These are phyloP conservation scores for Fagopyrum esculentum DNA, from an alignment of 148 eudicot species.

Conservation along the genomic window DNA sequence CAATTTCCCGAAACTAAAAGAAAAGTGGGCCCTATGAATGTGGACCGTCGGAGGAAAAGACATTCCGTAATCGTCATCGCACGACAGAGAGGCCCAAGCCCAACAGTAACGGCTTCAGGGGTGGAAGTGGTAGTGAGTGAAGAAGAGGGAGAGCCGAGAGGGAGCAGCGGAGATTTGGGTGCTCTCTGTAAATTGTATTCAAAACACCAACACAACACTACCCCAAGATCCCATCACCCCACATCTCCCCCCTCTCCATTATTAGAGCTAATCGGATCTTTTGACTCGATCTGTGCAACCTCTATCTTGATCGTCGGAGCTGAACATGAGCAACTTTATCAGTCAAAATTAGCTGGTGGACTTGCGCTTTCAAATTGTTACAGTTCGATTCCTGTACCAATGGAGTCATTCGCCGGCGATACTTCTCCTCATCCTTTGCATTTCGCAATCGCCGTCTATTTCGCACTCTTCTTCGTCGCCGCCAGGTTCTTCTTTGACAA, in stretches of 20 bases:
- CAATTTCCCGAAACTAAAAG: background rate
- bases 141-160: background rate
- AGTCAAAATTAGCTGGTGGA: conserved; percentile 11
- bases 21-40: background rate
- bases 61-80: background rate
- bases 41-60: background rate
- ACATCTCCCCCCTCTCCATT: background rate
- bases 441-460: conserved; percentile 41
- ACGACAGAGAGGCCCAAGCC: conserved; percentile 3
- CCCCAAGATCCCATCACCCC: background rate
- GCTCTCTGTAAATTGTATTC: background rate
- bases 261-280: background rate
- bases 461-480: conserved; percentile 49
- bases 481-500: conserved; percentile 72
- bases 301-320: conserved; percentile 5
- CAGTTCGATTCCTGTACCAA: conserved; percentile 9
- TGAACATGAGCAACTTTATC: background rate
- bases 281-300: background rate
- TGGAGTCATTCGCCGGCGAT: conserved; percentile 46
- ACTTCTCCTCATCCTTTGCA: conserved; percentile 44
- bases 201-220: background rate
- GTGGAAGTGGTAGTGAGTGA: background rate
- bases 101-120: conserved; percentile 3
- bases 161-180: no score
- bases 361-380: background rate